A percentile compares a stretch with the other conserved stretches of the same genome.
Conservation (phyloP, 202 grass and related monocot species). For the Eragrostis tef region DNA sequence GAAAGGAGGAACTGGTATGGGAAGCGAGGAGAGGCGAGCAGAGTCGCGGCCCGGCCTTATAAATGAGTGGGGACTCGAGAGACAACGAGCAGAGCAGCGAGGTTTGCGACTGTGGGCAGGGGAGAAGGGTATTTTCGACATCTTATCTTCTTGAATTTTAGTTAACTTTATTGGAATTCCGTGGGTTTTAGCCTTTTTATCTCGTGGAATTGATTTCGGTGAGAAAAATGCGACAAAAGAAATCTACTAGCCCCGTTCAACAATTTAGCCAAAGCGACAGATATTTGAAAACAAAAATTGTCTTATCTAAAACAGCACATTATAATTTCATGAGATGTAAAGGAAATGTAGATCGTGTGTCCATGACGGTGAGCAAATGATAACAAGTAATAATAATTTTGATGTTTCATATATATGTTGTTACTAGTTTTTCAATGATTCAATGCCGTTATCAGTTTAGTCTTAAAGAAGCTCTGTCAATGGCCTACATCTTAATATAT, state of each 20-base stretch:
- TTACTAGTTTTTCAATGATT: too few relatives aligned
- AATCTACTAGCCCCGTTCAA: too few relatives aligned
- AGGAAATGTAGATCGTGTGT: background rate
- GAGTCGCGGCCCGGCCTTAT: constrained; percentile 14
- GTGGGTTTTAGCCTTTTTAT: background rate
- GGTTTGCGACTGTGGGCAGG: background rate
- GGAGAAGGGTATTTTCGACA: constrained; percentile 30
- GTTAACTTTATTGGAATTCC: background rate
- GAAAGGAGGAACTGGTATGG: background rate
- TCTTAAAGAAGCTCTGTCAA: too few relatives aligned
- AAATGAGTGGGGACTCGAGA: background rate
- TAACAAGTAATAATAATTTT: too few relatives aligned
- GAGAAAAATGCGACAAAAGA: background rate
- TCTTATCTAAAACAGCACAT: background rate
- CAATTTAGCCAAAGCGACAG: too few relatives aligned
- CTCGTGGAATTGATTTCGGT: background rate
- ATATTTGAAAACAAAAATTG: too few relatives aligned
- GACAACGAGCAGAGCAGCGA: background rate
- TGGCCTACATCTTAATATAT: too few relatives aligned
- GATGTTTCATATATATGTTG: too few relatives aligned
- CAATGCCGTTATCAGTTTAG: too few relatives aligned
- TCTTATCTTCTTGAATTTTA: background rate
- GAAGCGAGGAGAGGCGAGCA: constrained; percentile 21
- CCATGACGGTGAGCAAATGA: too few relatives aligned
- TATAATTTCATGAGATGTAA: background rate